Evolutionary conservation across 805 yeast genomes (phyloP), one percentile per base, ranked within the genome.

Genomic region (Metschnikowia noctiluminum): DNA sequence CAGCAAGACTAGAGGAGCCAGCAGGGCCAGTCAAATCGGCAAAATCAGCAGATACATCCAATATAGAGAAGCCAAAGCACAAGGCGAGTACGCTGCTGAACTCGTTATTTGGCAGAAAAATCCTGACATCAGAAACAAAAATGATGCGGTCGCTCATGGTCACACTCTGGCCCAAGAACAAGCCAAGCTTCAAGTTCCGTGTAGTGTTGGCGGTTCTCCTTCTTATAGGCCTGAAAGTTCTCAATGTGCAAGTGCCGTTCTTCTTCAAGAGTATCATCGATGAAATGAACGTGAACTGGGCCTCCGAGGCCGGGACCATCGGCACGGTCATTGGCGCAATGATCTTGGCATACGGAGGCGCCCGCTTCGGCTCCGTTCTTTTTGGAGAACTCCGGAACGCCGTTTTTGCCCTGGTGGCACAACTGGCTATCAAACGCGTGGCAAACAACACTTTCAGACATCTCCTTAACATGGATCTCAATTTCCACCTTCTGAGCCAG

Each of bases 371-470:
- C 30, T 86, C 98, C 4, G 96, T 92, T 2, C 68, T 94, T 13
- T 89, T 94, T 68, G 98, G 98, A 31, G 99, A 94, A 65, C 73
- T 94, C 53, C 75, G 98, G 58, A 94, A 94, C 64, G 99, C 99
- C 0, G 83, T 94, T 6, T 94, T 94, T 72, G 97, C 98, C 0
- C 80, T 86, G 27, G 99, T 94, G 30, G 96, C 97, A 11, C 99
- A 94, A 66, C 82, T 84, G 59, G 97, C 99, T 26, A 92, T 94
- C 59, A 81, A 89, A 63, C 79, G 84, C 46, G 97, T 94, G 34
- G 96, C 98, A 1, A 74, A 83, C 42, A 88, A 87, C 61, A 90
- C 97, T 0, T 94, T 92, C 65, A 76, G 73, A 39, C 98, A 92
- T 65, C 71, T 94, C 45, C 75, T 94, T 66, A 81, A 81, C 58